These are phyloP conservation scores for Patellifolia procumbens DNA, from an alignment of 179 eudicot species.

Conservation along the genomic window DNA sequence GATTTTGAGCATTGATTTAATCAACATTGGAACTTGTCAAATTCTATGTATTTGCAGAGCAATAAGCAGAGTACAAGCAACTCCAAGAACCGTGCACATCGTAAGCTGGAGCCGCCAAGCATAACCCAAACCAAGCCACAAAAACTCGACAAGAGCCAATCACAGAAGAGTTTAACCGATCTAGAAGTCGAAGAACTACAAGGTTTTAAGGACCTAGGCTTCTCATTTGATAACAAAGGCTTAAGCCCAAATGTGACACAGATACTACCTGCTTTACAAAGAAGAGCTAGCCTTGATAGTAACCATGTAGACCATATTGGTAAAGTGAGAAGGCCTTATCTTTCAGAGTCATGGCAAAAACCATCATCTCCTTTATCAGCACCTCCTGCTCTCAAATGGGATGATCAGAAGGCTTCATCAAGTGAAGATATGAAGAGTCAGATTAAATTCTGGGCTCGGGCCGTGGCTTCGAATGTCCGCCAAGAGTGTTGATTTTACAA, in stretches of 20 bases:
- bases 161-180: conserved; percentile 39
- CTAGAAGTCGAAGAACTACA: conserved; percentile 38
- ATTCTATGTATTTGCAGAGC: conserved; percentile 36
- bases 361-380: conserved; percentile 32
- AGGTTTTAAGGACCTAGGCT: conserved; percentile 48
- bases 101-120: conserved; percentile 28
- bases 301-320: not conserved
- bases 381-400: conserved; percentile 33
- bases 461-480: conserved; percentile 79
- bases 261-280: conserved; percentile 37
- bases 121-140: conserved; percentile 21
- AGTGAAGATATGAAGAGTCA: conserved; percentile 69
- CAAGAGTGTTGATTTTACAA: conserved; percentile 40
- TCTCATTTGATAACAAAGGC: conserved; percentile 33
- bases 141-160: conserved; percentile 28
- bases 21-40: conserved; percentile 20
- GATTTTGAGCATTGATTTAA: not conserved
- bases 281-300: conserved; percentile 35
- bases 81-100: conserved; percentile 37
- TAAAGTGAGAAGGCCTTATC: conserved; percentile 26
- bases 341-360: conserved; percentile 31
- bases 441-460: conserved; percentile 89
- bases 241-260: conserved; percentile 33
- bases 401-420: conserved; percentile 21
- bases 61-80: conserved; percentile 39